Evolutionary conservation across 345 rosid species (phyloP).

Genomic region (Hirschfeldia incana): DNA sequence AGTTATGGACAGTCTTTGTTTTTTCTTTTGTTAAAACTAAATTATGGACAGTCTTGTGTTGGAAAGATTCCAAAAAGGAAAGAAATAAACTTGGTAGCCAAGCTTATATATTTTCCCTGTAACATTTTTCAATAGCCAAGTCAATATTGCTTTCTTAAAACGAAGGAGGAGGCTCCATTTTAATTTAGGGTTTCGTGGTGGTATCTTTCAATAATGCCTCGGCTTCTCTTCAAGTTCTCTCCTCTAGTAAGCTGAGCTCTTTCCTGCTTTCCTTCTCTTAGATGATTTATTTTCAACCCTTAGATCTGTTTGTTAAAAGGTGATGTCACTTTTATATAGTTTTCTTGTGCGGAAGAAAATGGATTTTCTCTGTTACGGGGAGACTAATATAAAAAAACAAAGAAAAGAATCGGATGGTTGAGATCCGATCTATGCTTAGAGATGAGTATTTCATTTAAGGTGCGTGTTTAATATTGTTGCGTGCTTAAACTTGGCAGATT

Average conservation of each 20-base stretch:
- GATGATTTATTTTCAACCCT: too few species aligned
- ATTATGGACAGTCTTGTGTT: not conserved
- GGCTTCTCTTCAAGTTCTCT: constrained; percentile 2
- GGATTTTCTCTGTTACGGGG: not conserved
- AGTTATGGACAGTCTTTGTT: too few species aligned
- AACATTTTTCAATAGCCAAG: not conserved
- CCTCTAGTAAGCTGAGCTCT: not conserved
- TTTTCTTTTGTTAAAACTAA: too few species aligned
- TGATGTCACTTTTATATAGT: not conserved
- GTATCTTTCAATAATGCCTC: not conserved
- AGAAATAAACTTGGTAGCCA: not conserved
- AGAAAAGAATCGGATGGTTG: not conserved
- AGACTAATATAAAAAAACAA: not conserved
- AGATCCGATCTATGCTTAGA: not conserved
- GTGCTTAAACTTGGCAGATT: not conserved
- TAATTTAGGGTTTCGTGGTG: not conserved
- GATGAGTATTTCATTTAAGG: not conserved
- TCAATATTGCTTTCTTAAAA: not conserved
- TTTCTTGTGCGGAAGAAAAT: not conserved
- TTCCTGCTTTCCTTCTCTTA: not conserved
- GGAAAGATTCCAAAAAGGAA: not conserved
- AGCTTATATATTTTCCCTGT: not conserved
- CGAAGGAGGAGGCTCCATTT: not conserved
- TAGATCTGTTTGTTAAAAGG: not conserved
- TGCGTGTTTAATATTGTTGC: not conserved